Percentiles rank a stretch among this genome's conserved stretches.
Conservation (phyloP, 2,329 filamentous ascomycete species). For the Aschersonia sp. region DNA sequence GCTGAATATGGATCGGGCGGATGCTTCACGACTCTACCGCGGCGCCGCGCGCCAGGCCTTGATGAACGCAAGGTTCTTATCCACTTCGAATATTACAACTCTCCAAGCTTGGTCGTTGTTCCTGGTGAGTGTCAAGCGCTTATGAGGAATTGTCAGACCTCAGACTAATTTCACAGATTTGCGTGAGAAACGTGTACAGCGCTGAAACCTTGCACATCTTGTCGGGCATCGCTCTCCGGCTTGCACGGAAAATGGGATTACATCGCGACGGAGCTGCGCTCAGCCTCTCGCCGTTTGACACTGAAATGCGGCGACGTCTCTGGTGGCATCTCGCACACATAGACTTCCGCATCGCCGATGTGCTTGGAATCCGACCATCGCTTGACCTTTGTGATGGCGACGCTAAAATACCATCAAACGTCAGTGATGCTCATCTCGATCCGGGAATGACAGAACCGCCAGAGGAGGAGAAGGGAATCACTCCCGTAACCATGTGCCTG, state of each 20-base stretch:
- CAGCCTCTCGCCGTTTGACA: conserved; percentile 28
- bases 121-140: conserved; percentile 9
- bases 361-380: conserved; percentile 28
- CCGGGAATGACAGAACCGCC: conserved; percentile 16
- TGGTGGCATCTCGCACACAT: conserved; percentile 45
- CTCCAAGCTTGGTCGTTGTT: conserved; percentile 23
- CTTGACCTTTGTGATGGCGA: conserved; percentile 24
- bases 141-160: neutral
- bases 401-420: conserved; percentile 30
- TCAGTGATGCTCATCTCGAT: conserved; percentile 33
- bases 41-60: conserved; percentile 17
- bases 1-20: conserved; percentile 15
- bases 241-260: conserved; percentile 22
- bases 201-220: conserved; percentile 4
- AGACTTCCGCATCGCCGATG: conserved; percentile 35
- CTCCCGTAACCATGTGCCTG: conserved; percentile 18
- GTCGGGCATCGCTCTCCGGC: conserved; percentile 15
- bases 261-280: conserved; percentile 20
- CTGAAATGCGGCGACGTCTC: conserved; percentile 39
- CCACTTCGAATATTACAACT: conserved; percentile 16
- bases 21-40: conserved; percentile 14
- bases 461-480: conserved; percentile 16
- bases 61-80: conserved; percentile 20
- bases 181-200: conserved; percentile 1
- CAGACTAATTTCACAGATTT: neutral